Conservation (phyloP, 768 basidiomycete genomes). For the Sarcomyxa edulis region DNA sequence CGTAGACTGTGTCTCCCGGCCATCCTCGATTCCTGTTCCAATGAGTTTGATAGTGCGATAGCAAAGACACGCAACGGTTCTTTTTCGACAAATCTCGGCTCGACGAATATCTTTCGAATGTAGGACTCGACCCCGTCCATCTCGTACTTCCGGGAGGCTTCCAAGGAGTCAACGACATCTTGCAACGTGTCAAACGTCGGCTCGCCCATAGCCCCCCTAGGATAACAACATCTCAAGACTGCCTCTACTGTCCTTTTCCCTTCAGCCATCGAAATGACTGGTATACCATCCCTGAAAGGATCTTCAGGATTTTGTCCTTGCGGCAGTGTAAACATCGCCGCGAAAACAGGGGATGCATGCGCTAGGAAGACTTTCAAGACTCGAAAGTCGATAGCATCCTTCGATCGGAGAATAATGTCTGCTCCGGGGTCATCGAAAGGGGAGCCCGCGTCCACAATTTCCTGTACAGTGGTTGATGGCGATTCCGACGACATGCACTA, state of each 20-base stretch:
- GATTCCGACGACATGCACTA: too few relatives aligned
- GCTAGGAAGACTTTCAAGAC: slow-evolving; percentile 20
- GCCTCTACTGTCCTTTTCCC: slow-evolving; percentile 7
- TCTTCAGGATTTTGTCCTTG: too few relatives aligned
- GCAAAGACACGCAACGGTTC: slow-evolving; percentile 31
- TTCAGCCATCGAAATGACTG: slow-evolving; percentile 10
- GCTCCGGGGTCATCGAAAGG: slow-evolving; percentile 14
- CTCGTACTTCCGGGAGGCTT: slow-evolving; percentile 22
- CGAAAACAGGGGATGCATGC: slow-evolving; percentile 24
- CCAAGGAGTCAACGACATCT: slow-evolving; percentile 3
- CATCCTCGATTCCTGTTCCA: neutral
- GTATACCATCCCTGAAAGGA: slow-evolving; percentile 3
- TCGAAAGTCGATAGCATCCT: slow-evolving; percentile 25
- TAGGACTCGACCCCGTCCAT: slow-evolving; percentile 21
- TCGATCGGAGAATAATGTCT: slow-evolving; percentile 20
- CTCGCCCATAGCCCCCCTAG: neutral
- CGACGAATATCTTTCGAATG: slow-evolving; percentile 23
- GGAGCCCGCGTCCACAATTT: neutral
- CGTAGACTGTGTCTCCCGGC: neutral
- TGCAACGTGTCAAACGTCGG: slow-evolving; percentile 18
- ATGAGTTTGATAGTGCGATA: slow-evolving; percentile 14
- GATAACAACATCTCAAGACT: slow-evolving; percentile 3
- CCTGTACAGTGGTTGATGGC: too few relatives aligned
- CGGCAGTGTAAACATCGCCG: slow-evolving; percentile 21
- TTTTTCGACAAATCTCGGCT: slow-evolving; percentile 24